A percentile compares a stretch with the other conserved stretches of the same genome.
phyloP scores from a whole-genome alignment of 2,329 filamentous ascomycete genomes.

The Pyrenophora seminiperda region DNA sequence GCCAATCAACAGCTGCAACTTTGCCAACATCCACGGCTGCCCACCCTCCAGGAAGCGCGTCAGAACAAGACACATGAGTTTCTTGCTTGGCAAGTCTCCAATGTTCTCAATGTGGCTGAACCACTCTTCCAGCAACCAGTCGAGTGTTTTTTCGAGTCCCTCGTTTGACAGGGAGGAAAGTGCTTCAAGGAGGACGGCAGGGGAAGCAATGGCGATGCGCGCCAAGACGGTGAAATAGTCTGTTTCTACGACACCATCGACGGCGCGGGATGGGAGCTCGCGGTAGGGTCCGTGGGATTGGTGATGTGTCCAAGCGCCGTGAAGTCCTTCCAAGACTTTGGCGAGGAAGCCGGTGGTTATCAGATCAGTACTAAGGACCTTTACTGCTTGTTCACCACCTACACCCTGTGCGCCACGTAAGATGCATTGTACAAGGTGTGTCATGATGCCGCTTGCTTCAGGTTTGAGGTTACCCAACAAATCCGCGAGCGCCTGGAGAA shows the following conservation, averaged over 20 bases:
- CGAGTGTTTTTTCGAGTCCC: conserved; percentile 41
- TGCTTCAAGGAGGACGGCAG: conserved; percentile 66
- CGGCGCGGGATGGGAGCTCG: conserved; percentile 66
- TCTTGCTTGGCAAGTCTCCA: conserved; percentile 68
- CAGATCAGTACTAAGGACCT: conserved; percentile 58
- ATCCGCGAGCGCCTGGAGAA: conserved; percentile 50
- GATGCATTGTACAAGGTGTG: conserved; percentile 53
- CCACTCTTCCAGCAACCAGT: conserved; percentile 63
- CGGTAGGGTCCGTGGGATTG: conserved; percentile 77
- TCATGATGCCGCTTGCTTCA: conserved; percentile 55
- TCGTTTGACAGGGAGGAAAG: conserved; percentile 47
- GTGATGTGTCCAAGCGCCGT: conserved; percentile 59
- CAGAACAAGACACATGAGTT: conserved; percentile 73
- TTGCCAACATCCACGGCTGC: conserved; percentile 61
- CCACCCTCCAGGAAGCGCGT: conserved; percentile 72
- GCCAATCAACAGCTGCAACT: conserved; percentile 73
- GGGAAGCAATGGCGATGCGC: conserved; percentile 75
- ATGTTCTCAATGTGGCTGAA: conserved; percentile 72
- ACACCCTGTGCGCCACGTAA: conserved; percentile 58
- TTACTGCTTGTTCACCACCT: conserved; percentile 57
- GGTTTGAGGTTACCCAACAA: conserved; percentile 55
- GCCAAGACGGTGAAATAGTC: conserved; percentile 86
- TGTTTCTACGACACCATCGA: conserved; percentile 77
- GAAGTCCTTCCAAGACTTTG: conserved; percentile 55
- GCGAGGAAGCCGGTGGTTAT: conserved; percentile 64